Conservation (phyloP, 192 early-diverging fungal genomes). For the Entomortierella chlamydospora region DNA sequence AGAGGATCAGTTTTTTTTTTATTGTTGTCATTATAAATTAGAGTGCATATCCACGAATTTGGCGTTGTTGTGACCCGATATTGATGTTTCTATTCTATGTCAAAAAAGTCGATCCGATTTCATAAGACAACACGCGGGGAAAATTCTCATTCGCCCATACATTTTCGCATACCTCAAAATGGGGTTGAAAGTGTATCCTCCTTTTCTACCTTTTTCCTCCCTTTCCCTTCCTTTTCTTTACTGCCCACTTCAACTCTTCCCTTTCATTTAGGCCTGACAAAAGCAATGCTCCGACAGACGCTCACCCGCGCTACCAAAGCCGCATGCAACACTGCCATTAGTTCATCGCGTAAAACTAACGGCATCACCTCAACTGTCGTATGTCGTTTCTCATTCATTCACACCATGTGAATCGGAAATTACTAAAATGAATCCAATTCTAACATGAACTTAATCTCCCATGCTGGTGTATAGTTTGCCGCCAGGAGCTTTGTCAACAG, state of each 20-base stretch:
- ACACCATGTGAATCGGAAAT: no score
- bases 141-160: not conserved
- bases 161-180: not conserved
- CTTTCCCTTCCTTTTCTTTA: not conserved
- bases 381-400: conserved; percentile 5
- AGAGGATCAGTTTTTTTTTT: not conserved
- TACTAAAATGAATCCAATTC: no score
- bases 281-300: conserved; percentile 21
- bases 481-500: not conserved
- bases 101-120: not conserved
- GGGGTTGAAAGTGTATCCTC: not conserved
- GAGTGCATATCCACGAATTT: no score
- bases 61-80: not conserved
- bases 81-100: not conserved
- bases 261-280: no score
- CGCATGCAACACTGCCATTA: not conserved
- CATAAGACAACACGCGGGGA: not conserved
- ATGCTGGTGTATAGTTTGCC: not conserved
- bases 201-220: not conserved
- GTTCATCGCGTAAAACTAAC: not conserved
- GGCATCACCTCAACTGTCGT: not conserved
- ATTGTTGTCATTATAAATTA: not conserved
- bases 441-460: no score
- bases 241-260: no score
- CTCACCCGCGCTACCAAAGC: conserved; percentile 12